These are phyloP conservation scores for Sclerotinia borealis DNA, from an alignment of 2,329 filamentous ascomycete species.

Conservation along the genomic window DNA sequence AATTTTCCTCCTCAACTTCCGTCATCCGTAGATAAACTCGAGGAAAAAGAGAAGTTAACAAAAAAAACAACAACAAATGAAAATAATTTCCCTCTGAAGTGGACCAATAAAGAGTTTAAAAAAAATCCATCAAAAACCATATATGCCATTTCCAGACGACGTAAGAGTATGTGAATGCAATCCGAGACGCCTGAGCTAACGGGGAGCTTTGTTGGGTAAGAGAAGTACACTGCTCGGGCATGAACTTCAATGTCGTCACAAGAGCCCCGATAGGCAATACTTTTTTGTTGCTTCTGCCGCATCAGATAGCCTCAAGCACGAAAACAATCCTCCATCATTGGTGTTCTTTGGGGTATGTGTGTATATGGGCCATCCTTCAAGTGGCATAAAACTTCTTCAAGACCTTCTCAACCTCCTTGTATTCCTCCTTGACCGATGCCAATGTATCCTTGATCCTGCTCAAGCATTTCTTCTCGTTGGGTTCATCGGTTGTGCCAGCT, in stretches of 20 bases:
- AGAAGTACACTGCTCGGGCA: slow-evolving; percentile 25
- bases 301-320: slow-evolving; percentile 16
- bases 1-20: not conserved
- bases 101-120: slow-evolving; percentile 9
- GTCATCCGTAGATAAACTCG: slow-evolving; percentile 1
- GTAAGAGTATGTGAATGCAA: slow-evolving; percentile 15
- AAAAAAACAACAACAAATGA: slow-evolving; percentile 1
- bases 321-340: slow-evolving; percentile 18
- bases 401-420: slow-evolving; percentile 62
- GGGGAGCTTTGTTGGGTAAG: slow-evolving; percentile 25
- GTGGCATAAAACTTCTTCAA: slow-evolving; percentile 46
- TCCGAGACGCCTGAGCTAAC: slow-evolving; percentile 25
- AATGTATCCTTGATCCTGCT: slow-evolving; percentile 65
- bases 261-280: slow-evolving; percentile 13
- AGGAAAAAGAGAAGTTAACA: not conserved
- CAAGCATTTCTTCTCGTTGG: slow-evolving; percentile 62
- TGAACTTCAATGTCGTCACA: slow-evolving; percentile 27
- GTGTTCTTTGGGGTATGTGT: not conserved
- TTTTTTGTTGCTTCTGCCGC: slow-evolving; percentile 1
- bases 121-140: slow-evolving; percentile 4
- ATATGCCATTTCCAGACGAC: slow-evolving; percentile 13
- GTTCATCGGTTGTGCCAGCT: slow-evolving; percentile 60
- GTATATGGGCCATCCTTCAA: not conserved
- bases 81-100: not conserved
- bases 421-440: slow-evolving; percentile 67